Evolutionary conservation across 345 rosid genomes (phyloP).

Genomic region (Fremontodendron californicum): DNA sequence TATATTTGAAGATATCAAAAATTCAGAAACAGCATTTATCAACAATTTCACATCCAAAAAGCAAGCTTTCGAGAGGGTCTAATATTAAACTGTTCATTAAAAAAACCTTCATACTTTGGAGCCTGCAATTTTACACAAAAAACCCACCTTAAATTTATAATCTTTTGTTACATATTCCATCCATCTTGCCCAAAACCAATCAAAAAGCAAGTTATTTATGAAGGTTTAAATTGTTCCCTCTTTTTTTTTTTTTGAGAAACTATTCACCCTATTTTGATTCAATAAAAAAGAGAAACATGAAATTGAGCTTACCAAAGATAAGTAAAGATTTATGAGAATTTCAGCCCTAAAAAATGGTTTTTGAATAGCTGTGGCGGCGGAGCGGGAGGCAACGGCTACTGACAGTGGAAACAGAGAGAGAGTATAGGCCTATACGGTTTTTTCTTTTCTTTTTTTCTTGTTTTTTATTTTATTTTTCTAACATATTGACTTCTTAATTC

Average conservation of each 20-base stretch:
- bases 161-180: not conserved
- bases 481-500: no score
- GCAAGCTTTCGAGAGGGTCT: not conserved
- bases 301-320: not conserved
- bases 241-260: not conserved
- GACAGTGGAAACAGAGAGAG: slow-evolving; percentile 1
- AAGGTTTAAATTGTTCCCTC: not conserved
- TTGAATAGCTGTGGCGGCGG: not conserved
- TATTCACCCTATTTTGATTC: not conserved
- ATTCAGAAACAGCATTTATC: not conserved
- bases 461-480: not conserved
- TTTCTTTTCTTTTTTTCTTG: not conserved
- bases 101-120: not conserved
- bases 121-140: not conserved
- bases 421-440: slow-evolving; percentile 7
- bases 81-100: not conserved
- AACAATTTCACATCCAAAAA: not conserved
- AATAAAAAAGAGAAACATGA: not conserved
- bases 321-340: not conserved
- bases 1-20: not conserved
- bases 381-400: slow-evolving; percentile 1
- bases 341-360: not conserved
- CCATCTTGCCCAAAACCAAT: not conserved
- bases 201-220: not conserved
- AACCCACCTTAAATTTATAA: not conserved